Base-by-base conservation (phyloP, 345 rosid genomes). In the Populus pruinosa region DNA sequence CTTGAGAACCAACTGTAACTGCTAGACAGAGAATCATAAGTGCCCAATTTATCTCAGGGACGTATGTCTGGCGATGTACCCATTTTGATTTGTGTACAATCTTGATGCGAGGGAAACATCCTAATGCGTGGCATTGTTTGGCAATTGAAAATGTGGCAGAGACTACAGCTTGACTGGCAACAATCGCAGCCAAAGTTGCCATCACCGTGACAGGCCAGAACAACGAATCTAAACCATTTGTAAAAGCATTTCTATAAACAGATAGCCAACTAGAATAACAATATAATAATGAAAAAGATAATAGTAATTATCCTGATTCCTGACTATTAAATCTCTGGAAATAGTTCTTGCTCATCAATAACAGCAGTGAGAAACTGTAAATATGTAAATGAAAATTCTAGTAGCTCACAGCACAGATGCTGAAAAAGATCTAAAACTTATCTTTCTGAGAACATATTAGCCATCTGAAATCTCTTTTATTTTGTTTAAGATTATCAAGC, bases 21-120 rank as follows among this genome's bases (percentile, higher is more conserved):
- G 90, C 84, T 75, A 92, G 87, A 75, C 95, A 84, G 78, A 96
- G 93, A 87, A 93, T 79, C 97, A 96, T 88, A 62, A 91, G 94
- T 67, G 89, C 87, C 99, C 99, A 96, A 72, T 96, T 96, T 77
- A 96, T 89, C 91, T 93, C 98, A 8, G 98, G 99, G 79, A 96
- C 90, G 87, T 88, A 93, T 77, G 91, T 90, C 80, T 92, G 97
- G 76, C 94, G 93, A 83, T 76, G 88, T 70, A 86, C 76, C 97
- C 98, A 96, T 82, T 90, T 89, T 72, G 92, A 84, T 82, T 92
- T 91, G 84, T 89, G 95, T 66, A 93, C 95, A 79, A 93, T 84
- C 90, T 96, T 96, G 88, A 93, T 86, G 0, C 94, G 95, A 59
- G 98, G 99, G 77, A 96, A 96, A 82, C 99, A 96, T 79, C 99